Conservation (phyloP, 2,329 filamentous ascomycete genomes). For the Claviceps sp. region DNA sequence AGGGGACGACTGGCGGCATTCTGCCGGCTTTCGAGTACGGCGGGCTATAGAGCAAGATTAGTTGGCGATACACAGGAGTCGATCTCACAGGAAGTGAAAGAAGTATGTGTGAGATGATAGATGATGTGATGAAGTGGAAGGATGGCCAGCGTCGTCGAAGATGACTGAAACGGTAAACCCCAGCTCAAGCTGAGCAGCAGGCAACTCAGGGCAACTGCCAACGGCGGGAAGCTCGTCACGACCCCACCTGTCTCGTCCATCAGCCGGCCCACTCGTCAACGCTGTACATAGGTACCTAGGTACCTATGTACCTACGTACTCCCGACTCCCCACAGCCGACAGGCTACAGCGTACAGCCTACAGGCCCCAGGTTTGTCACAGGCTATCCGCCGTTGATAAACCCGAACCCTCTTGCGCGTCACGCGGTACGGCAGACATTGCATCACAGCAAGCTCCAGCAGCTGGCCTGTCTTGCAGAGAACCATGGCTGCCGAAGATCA, state of each 20-base stretch:
- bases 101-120: background rate
- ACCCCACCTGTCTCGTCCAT: too few relatives aligned
- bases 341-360: too few relatives aligned
- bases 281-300: too few relatives aligned
- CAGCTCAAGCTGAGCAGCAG: too few relatives aligned
- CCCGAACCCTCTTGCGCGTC: background rate
- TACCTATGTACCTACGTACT: too few relatives aligned
- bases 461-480: background rate
- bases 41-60: background rate
- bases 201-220: too few relatives aligned
- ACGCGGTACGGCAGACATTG: background rate
- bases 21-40: background rate
- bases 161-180: too few relatives aligned
- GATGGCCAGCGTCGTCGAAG: too few relatives aligned
- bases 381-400: background rate
- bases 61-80: background rate
- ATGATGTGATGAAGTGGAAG: background rate
- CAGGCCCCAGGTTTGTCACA: too few relatives aligned
- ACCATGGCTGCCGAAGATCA: constrained; percentile 41
- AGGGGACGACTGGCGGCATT: background rate
- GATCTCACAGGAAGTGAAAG: background rate
- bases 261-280: too few relatives aligned
- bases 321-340: too few relatives aligned
- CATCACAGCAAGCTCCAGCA: background rate
- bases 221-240: too few relatives aligned